Base-by-base conservation (phyloP, 805 yeast genomes). In the Lipomyces sp. region DNA sequence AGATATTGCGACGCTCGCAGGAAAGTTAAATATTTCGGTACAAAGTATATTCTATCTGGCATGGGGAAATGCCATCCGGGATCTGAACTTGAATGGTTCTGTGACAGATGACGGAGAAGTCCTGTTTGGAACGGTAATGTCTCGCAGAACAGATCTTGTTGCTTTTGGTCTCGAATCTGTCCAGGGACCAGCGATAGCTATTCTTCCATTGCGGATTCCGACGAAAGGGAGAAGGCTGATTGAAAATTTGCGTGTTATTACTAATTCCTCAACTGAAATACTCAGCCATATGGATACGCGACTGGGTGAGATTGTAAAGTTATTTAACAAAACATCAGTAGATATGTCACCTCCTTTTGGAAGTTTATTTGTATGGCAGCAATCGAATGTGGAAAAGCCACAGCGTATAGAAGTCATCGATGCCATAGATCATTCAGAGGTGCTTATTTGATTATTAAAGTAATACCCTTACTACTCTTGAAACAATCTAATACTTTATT, bases 101-200 rank as follows among this genome's bases (percentile, higher is more conserved):
- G 31, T 24, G 24, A 6, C 7, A 16, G 57, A 42, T 14, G 24
- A 19, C 5, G 31, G 14, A 3, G 64, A 59, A 22, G 49, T 61
- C 5, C 35, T 55, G 10, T 46, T 61, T 40, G 64, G 63, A 4
- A 43, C 41, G 14, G 59, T 59, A 22, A 37, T 54, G 3, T 47
- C 56, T 18, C 60, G 47, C 2, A 23, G 64, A 29, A 16, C 47
- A 11, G 28, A 18, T 2, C 43, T 49, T 21, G 49, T 43, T 14
- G 48, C 29, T 13, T 3, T 29, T 11, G 41, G 39, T 1, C 19
- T 39, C 11, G 49, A 45, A 16, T 21, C 24, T 3, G 47, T 49
- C 5, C 11, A 49, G 7, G 58, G 58, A 2, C 58, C 58, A 4
- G 33, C 46, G 52, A 41, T 53, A 22, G 29, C 33, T n/a, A 45